Conservation (phyloP, 805 yeast genomes). For the Sungouiella blattae region DNA sequence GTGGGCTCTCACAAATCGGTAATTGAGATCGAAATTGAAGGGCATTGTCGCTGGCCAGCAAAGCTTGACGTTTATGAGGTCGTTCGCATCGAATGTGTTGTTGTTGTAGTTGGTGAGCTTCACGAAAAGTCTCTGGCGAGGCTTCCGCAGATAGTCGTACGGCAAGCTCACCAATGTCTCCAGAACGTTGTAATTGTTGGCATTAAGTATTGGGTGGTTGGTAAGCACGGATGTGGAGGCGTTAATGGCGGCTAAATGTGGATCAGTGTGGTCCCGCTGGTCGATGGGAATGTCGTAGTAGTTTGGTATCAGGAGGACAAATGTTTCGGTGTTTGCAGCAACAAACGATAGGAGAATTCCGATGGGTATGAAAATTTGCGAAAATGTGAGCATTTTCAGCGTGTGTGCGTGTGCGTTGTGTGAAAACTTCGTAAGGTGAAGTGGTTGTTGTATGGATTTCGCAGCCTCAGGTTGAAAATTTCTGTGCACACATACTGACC, state of each 20-base stretch:
- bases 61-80: slow-evolving; percentile 15
- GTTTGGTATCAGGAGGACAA: slow-evolving; percentile 28
- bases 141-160: slow-evolving; percentile 8
- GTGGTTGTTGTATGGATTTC: too few species aligned
- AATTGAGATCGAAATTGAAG: slow-evolving; percentile 8
- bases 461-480: too few species aligned
- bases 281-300: slow-evolving; percentile 35
- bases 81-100: slow-evolving; percentile 18
- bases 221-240: slow-evolving; percentile 10
- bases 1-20: slow-evolving; percentile 8
- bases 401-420: too few species aligned
- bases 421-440: too few species aligned
- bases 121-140: slow-evolving; percentile 20
- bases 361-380: too few species aligned
- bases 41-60: slow-evolving; percentile 21
- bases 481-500: too few species aligned
- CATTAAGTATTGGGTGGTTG: slow-evolving; percentile 13
- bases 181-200: slow-evolving; percentile 4
- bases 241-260: not conserved
- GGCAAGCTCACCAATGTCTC: slow-evolving; percentile 8
- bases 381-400: too few species aligned
- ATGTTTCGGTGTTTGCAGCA: slow-evolving; percentile 38
- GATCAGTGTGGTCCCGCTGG: too few species aligned
- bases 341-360: slow-evolving; percentile 1
- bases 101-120: slow-evolving; percentile 33